Base-by-base conservation (phyloP, 2,329 filamentous ascomycete species). In the Orbilia blumenaviensis region DNA sequence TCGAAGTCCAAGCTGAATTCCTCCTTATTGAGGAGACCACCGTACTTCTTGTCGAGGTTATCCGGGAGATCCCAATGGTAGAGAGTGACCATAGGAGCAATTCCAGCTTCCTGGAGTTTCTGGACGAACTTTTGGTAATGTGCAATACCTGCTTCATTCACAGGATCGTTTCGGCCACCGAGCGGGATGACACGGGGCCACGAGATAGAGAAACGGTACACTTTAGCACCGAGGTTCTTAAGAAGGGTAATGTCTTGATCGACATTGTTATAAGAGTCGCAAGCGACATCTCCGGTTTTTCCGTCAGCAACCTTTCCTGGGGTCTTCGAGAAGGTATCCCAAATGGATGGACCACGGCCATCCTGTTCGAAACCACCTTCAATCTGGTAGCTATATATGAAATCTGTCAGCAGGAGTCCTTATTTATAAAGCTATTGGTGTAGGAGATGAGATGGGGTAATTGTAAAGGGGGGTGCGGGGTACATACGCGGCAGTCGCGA, bases 11-110 rank as follows among this genome's bases (percentile, higher is more conserved):
- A 87, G 1, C 91, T 89, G 83, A 95, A 96, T 84, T 96, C 92
- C 46, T 89, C 86, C 82, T 91, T 90, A 86, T 93, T 92, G 79
- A 95, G 84, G 66, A 93, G 86, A 18, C 93, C 93, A 25, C 91
- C 91, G 82, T 96, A 96, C 74, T 92, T 89, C 85, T 91, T 89
- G 81, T 96, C 88, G 18, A 96, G 86, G 73, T 85, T 90, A 80
- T 93, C 89, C 2, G 93, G 93, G 7, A 95, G 86, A 84, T 96
- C 93, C 92, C 93, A 96, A 84, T 96, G 93, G 83, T 91, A 92
- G 14, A 96, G 86, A 2, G 93, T 96, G 81, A 96, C 88, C 82
- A 95, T 89, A 0, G 93, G 93, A 21, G 86, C 88, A 80, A 96
- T 95, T 73, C 90, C 91, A 4, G 90, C 91, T 3, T 86, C 91